Base-by-base conservation (phyloP, 345 rosid genomes). In the Citrus mangshanensis region DNA sequence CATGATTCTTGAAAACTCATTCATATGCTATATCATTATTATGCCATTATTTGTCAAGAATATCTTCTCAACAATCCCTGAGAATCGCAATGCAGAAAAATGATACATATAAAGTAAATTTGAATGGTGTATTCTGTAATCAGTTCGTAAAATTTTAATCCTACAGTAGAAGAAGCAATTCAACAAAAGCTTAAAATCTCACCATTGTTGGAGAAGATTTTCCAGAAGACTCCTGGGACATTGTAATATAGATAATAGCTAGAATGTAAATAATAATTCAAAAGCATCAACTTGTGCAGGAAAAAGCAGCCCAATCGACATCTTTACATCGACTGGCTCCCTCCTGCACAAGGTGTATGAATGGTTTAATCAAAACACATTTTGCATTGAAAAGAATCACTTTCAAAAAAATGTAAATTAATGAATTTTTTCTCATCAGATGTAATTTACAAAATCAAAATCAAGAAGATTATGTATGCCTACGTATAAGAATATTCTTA, bases 401-500 rank as follows among this genome's bases (percentile, higher is more conserved):
- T 28, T 71, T 32, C 2, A 30, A 21, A 51, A 70, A 51, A 51
- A 4, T 51, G 55, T 12, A 54, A 30, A 28, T 71, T 18, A 71
- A 71, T 18, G 7, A 49, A 19, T 51, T 51, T 28, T 2, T 51
- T 13, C 67, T 37, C 4, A 10, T 24, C 22, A 73, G 37, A 40
- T 73, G n/a, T 34, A 58, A 73, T 74, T 38, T 74, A 74, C 42
- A 75, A 42, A 62, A 42, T 62, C 22, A 74, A 25, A 16, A 60
- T 40, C 73, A 40, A 37, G 68, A 78, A 7, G 51, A 28, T n/a
- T 49, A 58, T 62, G 51, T 24, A 80, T 82, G 76, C 70, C 72
- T 78, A 74, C 40, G n/a, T 74, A 66, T 79, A 32, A 25, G 32
- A 72, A 27, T 75, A 67, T 77, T 38, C 55, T 75, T 62, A 3